A percentile compares a stretch with the other conserved stretches of the same genome.
Evolutionary conservation across 371 early-diverging fungal genomes (phyloP).

Genomic region (Polyrhizophydium stewartii): DNA sequence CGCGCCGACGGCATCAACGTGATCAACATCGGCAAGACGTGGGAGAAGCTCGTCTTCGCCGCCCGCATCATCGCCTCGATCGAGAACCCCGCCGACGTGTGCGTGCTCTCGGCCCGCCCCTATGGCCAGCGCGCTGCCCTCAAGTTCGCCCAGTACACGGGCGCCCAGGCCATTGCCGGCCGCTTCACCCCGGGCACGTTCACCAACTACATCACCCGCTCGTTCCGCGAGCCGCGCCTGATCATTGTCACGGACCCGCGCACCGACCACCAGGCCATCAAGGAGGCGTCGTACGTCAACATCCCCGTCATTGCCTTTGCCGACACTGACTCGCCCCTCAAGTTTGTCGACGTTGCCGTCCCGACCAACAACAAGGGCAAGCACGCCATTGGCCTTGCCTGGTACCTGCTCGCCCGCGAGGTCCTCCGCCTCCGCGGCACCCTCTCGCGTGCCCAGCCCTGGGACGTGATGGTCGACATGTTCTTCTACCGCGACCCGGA

Average conservation of each 20-base stretch:
- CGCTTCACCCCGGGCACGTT: slow-evolving; percentile 99
- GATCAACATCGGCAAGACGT: slow-evolving; percentile 98
- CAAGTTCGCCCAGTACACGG: slow-evolving; percentile 97
- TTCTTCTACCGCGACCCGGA: slow-evolving; percentile 99
- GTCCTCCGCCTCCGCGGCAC: slow-evolving; percentile 96
- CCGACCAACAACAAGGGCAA: slow-evolving; percentile 99
- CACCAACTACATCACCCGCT: slow-evolving; percentile 98
- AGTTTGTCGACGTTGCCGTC: slow-evolving; percentile 98
- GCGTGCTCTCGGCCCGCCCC: slow-evolving; percentile 93
- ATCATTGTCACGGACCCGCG: slow-evolving; percentile 98
- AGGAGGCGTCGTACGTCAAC: slow-evolving; percentile 98
- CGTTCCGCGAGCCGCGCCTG: slow-evolving; percentile 97
- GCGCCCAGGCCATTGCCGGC: slow-evolving; percentile 96
- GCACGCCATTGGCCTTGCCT: slow-evolving; percentile 95
- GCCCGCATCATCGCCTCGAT: slow-evolving; percentile 96
- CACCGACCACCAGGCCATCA: slow-evolving; percentile 97
- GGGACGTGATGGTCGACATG: slow-evolving; percentile 98
- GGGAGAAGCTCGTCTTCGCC: slow-evolving; percentile 99
- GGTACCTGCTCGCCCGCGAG: slow-evolving; percentile 97
- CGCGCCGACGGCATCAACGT: slow-evolving; percentile 91
- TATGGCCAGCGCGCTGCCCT: slow-evolving; percentile 98
- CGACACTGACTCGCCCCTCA: slow-evolving; percentile 95
- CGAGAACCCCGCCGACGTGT: slow-evolving; percentile 94
- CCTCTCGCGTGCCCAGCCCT: slow-evolving; percentile 73
- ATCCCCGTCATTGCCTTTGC: slow-evolving; percentile 98